These are phyloP conservation scores for Debaryomycetaceae sp. DNA, from an alignment of 1,139 yeast genomes.

Conservation along the genomic window DNA sequence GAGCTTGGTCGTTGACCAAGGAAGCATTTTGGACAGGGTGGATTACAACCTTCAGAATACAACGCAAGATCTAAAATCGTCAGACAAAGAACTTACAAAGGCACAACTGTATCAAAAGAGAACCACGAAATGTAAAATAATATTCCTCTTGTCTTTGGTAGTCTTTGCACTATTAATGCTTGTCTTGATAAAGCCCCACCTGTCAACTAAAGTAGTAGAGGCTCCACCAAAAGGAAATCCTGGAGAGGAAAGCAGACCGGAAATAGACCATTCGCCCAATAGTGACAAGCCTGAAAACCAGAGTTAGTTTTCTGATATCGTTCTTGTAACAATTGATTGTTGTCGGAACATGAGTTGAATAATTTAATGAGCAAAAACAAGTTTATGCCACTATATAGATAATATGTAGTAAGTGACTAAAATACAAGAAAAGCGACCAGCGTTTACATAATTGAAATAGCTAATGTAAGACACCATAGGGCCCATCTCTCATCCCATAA, in stretches of 20 bases:
- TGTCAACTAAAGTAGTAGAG: constrained; percentile 18
- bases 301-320: neutral
- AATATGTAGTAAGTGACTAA: neutral
- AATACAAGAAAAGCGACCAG: neutral
- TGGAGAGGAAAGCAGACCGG: neutral
- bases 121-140: constrained; percentile 87
- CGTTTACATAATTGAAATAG: neutral
- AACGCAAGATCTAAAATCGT: constrained; percentile 67
- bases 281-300: neutral
- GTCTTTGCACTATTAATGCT: constrained; percentile 71
- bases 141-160: constrained; percentile 64
- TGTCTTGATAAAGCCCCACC: constrained; percentile 63
- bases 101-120: constrained; percentile 84
- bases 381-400: neutral
- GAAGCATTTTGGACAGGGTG: constrained; percentile 86
- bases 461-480: constrained; percentile 1
- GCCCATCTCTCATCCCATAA: constrained; percentile 1
- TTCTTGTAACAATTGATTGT: neutral
- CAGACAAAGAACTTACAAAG: constrained; percentile 70
- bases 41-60: constrained; percentile 87
- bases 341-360: neutral
- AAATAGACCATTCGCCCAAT: neutral
- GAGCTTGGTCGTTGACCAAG: constrained; percentile 89
- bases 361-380: neutral
- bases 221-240: constrained; percentile 10